Base-by-base conservation (phyloP, 2,329 filamentous ascomycete species). In the Aureobasidium pullulans region DNA sequence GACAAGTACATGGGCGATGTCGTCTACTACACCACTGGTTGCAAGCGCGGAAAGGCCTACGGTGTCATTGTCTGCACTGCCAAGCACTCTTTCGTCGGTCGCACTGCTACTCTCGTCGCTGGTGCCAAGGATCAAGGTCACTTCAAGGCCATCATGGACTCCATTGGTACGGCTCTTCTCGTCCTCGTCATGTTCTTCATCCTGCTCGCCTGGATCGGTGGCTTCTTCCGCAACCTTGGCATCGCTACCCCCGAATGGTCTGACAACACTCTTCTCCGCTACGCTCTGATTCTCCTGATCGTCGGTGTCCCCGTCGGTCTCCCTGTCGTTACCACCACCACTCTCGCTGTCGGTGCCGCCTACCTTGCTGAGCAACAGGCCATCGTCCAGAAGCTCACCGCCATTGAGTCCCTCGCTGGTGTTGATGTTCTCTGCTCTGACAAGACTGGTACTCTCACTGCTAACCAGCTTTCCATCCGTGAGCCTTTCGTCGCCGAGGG, bases 71-170 rank as follows among this genome's bases (percentile, higher is more conserved):
- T 82, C 61, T 82, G 84, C 65, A 84, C 84, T 63, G 87, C 87
- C 59, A 84, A 81, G 71, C 81, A 83, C 75, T 90, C 87, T 61
- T 90, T 90, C 77, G 87, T 90, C 72, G 87, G 87, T 76, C 84
- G 84, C 73, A 90, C 87, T 66, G 87, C 87, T 63, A 82, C 83
- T 66, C 80, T 90, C 54, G 87, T 90, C 53, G 84, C 89, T 76
- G 87, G 86, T 65, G 87, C 87, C 65, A 80, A 88, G 76, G 87
- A 89, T 73, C 81, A 85, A 70, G 87, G 87, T 76, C 86, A 89
- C 76, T 89, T 89, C 83, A 89, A 90, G 79, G 86, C 86, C 65
- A 87, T 90, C 79, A 90, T 90, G 87, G 86, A 90, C 82, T 86
- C 83, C 70, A 90, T 90, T 70, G 87, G 87, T 75, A 89, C 86